Evolutionary conservation across 148 eudicot species (phyloP).

Genomic region (Mesembryanthemum crystallinum): DNA sequence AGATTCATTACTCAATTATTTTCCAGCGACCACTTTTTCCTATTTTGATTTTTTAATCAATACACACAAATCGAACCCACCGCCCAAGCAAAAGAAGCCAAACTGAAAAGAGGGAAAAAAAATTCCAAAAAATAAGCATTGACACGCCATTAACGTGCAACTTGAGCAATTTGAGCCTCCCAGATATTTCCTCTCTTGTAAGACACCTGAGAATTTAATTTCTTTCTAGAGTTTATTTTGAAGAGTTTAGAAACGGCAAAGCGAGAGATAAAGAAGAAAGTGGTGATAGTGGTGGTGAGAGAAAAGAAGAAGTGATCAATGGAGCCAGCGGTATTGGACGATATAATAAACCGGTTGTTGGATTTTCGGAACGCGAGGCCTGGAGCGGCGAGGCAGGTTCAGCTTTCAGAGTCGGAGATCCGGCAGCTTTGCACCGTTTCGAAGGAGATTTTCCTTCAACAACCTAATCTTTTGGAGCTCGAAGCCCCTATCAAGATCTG

Average conservation of each 20-base stretch:
- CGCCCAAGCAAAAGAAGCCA: not conserved
- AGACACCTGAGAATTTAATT: not conserved
- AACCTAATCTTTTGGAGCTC: slow-evolving; percentile 70
- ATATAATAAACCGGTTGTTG: slow-evolving; percentile 55
- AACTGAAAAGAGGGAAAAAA: not conserved
- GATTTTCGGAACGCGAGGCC: slow-evolving; percentile 56
- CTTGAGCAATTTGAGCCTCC: not conserved
- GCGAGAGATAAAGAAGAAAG: not conserved
- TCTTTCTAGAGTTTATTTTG: no score
- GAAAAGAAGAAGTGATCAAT: slow-evolving; percentile 30
- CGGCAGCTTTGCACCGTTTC: slow-evolving; percentile 62
- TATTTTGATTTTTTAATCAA: not conserved
- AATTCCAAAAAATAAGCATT: not conserved
- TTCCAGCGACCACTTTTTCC: not conserved
- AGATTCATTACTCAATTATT: not conserved
- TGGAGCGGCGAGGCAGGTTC: slow-evolving; percentile 56
- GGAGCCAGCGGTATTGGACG: slow-evolving; percentile 57
- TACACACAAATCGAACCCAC: slow-evolving; percentile 17
- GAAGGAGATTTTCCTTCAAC: slow-evolving; percentile 54
- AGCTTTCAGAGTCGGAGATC: slow-evolving; percentile 74
- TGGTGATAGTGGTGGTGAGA: not conserved
- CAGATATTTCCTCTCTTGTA: not conserved
- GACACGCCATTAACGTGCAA: not conserved
- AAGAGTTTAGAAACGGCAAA: slow-evolving; percentile 19
- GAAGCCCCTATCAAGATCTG: slow-evolving; percentile 87